Evolutionary conservation across 495 filamentous ascomycete species (phyloP).

Genomic region (Aspergillus diversus): DNA sequence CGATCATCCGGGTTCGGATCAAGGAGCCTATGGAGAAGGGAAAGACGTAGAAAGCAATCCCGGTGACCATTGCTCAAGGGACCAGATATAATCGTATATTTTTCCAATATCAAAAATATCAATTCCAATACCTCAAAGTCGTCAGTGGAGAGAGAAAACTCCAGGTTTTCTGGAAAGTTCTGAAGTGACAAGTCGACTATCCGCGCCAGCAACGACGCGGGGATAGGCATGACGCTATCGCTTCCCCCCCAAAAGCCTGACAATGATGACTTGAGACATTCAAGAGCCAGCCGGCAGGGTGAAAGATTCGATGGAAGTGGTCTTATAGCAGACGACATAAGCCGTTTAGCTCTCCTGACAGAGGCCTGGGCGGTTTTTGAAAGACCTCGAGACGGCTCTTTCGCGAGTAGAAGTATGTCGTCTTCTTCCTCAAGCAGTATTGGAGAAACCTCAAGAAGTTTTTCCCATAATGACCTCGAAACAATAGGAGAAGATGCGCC

Average conservation of each 20-base stretch:
- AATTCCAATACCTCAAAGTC: constrained; percentile 32
- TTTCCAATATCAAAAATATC: constrained; percentile 67
- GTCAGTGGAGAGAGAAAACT: constrained; percentile 1
- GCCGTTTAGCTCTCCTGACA: constrained; percentile 31
- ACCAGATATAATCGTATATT: constrained; percentile 44
- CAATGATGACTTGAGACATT: constrained; percentile 34
- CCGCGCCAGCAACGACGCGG: constrained; percentile 27
- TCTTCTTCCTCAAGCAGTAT: constrained; percentile 32
- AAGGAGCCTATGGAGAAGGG: constrained; percentile 36
- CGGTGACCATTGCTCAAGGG: constrained; percentile 28
- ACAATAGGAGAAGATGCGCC: constrained; percentile 33
- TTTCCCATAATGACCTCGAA: constrained; percentile 38
- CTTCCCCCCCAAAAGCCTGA: constrained; percentile 34
- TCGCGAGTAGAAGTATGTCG: constrained; percentile 29
- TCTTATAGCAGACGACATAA: constrained; percentile 30
- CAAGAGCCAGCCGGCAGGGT: constrained; percentile 37
- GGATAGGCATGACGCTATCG: constrained; percentile 29
- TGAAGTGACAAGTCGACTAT: constrained; percentile 35
- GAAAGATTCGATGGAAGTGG: constrained; percentile 27
- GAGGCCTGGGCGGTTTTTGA: constrained; percentile 36
- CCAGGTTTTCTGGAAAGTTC: constrained; percentile 12
- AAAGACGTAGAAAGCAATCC: constrained; percentile 33
- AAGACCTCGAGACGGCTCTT: constrained; percentile 25
- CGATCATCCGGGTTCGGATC: constrained; percentile 16
- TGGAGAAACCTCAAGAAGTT: constrained; percentile 34